Percentiles rank a stretch among this genome's conserved stretches.
phyloP scores from a whole-genome alignment of 805 yeast genomes.

The Starmerella sirachaensis region DNA sequence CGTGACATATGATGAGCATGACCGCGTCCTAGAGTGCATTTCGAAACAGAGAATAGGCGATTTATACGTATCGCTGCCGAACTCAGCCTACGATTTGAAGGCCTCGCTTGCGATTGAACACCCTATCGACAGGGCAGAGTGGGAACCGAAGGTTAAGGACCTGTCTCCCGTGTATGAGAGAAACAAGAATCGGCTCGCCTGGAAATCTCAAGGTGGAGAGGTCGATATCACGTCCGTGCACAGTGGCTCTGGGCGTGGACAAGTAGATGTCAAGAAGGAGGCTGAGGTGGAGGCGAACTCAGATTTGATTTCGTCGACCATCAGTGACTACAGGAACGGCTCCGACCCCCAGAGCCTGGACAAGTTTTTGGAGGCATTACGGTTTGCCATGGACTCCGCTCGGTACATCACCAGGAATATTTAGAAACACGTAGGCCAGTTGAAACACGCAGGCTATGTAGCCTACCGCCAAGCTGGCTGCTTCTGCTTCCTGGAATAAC shows the following conservation, averaged over 20 bases:
- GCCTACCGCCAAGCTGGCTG: no score
- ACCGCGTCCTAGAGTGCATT: constrained; percentile 43
- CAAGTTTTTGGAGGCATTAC: constrained; percentile 47
- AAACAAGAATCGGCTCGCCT: constrained; percentile 61
- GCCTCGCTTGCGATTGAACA: constrained; percentile 65
- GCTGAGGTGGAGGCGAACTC: constrained; percentile 43
- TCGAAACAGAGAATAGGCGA: constrained; percentile 66
- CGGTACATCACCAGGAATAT: constrained; percentile 13
- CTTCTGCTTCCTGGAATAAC: no score
- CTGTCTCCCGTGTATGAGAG: constrained; percentile 35
- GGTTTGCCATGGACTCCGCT: constrained; percentile 39
- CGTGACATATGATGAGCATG: constrained; percentile 24
- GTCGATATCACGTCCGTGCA: constrained; percentile 28
- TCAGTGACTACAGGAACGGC: constrained; percentile 28
- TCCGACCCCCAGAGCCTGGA: constrained; percentile 34
- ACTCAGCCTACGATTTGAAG: constrained; percentile 63
- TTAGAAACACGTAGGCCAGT: no score
- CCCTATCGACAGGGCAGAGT: constrained; percentile 40
- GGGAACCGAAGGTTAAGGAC: constrained; percentile 28
- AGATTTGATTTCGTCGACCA: constrained; percentile 32
- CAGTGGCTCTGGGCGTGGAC: constrained; percentile 10
- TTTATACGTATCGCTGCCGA: constrained; percentile 60
- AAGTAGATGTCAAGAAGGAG: constrained; percentile 28
- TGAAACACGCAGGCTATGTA: no score
- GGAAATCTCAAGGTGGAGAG: constrained; percentile 45